These are phyloP conservation scores for Diutina mesorugosa DNA, from an alignment of 1,139 yeast species.

Conservation along the genomic window DNA sequence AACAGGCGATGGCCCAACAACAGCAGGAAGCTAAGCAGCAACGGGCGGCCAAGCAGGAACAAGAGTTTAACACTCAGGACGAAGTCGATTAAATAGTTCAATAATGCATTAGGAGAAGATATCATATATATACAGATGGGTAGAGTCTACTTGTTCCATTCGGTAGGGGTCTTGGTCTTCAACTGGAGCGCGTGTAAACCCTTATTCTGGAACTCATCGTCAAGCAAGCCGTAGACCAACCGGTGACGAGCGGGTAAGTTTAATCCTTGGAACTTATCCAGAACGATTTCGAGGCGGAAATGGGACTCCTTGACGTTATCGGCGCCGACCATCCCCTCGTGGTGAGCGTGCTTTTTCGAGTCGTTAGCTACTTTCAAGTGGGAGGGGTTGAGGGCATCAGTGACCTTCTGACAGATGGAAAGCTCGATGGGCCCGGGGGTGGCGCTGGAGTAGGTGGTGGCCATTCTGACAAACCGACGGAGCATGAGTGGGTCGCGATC, in stretches of 20 bases:
- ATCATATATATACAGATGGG: background rate
- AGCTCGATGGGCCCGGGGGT: slow-evolving; percentile 39
- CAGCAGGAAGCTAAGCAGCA: background rate
- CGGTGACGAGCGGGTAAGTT: slow-evolving; percentile 70
- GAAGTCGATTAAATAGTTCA: background rate
- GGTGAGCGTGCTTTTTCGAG: slow-evolving; percentile 82
- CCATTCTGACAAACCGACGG: background rate
- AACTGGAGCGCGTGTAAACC: slow-evolving; percentile 89
- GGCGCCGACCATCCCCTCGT: slow-evolving; percentile 70
- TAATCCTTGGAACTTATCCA: slow-evolving; percentile 56
- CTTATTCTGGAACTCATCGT: slow-evolving; percentile 54
- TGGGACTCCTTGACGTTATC: slow-evolving; percentile 74
- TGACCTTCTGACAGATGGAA: slow-evolving; percentile 34
- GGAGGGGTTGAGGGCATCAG: slow-evolving; percentile 33
- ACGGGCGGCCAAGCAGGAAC: background rate
- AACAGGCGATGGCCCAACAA: slow-evolving; percentile 10
- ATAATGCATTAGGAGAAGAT: background rate
- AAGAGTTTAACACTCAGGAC: background rate
- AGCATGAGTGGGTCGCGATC: background rate
- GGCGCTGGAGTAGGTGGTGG: background rate
- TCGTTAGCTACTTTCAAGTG: slow-evolving; percentile 58
- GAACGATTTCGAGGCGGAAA: slow-evolving; percentile 59
- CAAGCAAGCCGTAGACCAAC: slow-evolving; percentile 52
- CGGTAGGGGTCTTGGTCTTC: slow-evolving; percentile 67
- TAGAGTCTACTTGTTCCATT: slow-evolving; percentile 20